phyloP scores from a whole-genome alignment of 352 stramenopile genomes.

The Pythium vanterpoolii region DNA sequence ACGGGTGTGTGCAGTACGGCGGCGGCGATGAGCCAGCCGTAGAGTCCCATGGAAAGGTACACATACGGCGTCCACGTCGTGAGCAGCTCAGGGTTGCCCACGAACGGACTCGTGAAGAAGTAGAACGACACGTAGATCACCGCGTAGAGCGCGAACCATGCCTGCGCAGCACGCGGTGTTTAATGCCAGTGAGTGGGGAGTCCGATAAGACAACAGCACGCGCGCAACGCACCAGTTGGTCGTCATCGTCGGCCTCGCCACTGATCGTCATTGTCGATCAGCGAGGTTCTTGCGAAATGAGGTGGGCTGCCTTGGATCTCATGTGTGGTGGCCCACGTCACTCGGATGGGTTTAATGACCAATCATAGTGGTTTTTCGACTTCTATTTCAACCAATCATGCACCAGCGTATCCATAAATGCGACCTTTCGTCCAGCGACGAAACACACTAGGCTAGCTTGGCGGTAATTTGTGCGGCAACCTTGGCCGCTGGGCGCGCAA shows the following conservation, averaged over 20 bases:
- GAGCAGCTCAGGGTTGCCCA: constrained; percentile 79
- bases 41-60: constrained; percentile 85
- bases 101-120: constrained; percentile 87
- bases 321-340: neutral
- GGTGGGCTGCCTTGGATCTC: too few species aligned
- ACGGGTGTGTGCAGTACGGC: constrained; percentile 73
- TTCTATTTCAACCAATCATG: constrained; percentile 23
- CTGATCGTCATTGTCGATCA: constrained; percentile 6
- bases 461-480: constrained; percentile 31
- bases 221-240: constrained; percentile 19
- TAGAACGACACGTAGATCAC: constrained; percentile 85
- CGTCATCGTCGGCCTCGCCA: constrained; percentile 12
- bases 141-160: constrained; percentile 82
- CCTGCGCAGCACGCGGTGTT: constrained; percentile 24
- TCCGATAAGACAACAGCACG: neutral
- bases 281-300: constrained; percentile 6
- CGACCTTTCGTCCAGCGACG: neutral
- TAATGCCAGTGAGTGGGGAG: neutral
- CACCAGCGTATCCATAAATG: neutral
- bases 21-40: constrained; percentile 79
- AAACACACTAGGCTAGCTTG: constrained; percentile 18
- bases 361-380: neutral
- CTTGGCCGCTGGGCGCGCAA: constrained; percentile 57
- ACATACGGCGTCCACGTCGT: constrained; percentile 87
- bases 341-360: neutral